Evolutionary conservation across 768 basidiomycete genomes (phyloP), one percentile per base, ranked within the genome.

Genomic region (Dictyophora rubrovolvata): DNA sequence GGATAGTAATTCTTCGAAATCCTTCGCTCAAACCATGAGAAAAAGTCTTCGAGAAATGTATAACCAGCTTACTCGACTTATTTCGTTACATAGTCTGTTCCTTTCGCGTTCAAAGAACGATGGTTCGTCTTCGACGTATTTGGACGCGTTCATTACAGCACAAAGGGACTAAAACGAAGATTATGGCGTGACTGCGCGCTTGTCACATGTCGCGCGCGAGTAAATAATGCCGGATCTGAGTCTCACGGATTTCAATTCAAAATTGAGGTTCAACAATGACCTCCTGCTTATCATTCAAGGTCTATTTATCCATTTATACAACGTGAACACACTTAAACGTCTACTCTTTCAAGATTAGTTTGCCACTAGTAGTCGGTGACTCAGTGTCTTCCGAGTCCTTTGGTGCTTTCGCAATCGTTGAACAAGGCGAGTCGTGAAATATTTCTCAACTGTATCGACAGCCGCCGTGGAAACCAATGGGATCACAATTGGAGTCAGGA

Each of bases 1-100:
- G 4, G 86, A 86, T 17, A 97, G 74, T 3, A 95, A 70, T 62
- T 93, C 89, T 67, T 95, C 93, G 66, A 95, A 95, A 18, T 85
- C 88, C 93, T 89, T 65, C 9, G 33, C 5, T 34, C 37, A 37
- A n/a, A 28, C 52, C 8, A n/a, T 28, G 28, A 28, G 7, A 28
- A 7, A 28, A 28, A 53, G 22, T 48, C 22, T 22, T 35, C 2
- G 46, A 47, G 36, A 23, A 16, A 53, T 46, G 35, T 34, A 4
- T 6, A 49, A 35, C 28, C 33, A 18, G 66, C 77, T 67, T 66
- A 92, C 90, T 22, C 80, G 73, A 22, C 85, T 84, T 60, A 93
- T 89, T 61, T 92, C 89, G 53, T 77, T 72, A 6, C 86, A 75
- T 46, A 93, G 76, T 55, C 79, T 78, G 59, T 91, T 85, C 62